These are phyloP conservation scores for Chrysanthemum lavandulifolium DNA, from an alignment of 129 eudicot species.

Conservation along the genomic window DNA sequence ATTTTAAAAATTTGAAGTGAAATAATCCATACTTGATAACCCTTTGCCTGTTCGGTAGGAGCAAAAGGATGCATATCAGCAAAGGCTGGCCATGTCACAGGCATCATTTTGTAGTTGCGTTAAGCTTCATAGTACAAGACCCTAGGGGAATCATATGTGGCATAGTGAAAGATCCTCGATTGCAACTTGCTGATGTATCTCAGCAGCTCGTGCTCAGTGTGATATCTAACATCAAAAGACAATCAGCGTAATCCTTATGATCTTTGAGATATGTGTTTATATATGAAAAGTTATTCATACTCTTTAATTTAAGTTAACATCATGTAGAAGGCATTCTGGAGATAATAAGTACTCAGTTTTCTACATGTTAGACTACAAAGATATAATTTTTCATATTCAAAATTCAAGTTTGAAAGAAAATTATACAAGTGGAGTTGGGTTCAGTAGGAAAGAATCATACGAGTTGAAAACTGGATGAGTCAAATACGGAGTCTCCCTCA, in stretches of 20 bases:
- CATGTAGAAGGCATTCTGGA: neutral
- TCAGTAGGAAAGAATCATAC: conserved; percentile 40
- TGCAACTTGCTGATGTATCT: conserved; percentile 83
- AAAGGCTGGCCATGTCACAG: conserved; percentile 91
- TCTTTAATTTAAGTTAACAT: neutral
- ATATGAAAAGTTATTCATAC: neutral
- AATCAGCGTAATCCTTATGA: conserved; percentile 10
- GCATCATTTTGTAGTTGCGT: conserved; percentile 99
- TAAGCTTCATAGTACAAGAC: conserved; percentile 97
- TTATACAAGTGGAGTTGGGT: neutral
- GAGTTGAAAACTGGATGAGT: conserved; percentile 81
- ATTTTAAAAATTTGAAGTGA: neutral
- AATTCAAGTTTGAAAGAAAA: neutral
- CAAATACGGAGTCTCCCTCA: conserved; percentile 72
- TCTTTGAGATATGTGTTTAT: neutral
- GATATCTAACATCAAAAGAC: conserved; percentile 42
- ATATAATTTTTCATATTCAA: conserved; percentile 4
- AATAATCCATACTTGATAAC: conserved; percentile 59
- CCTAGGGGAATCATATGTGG: conserved; percentile 99
- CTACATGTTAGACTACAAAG: neutral
- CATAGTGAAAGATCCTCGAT: conserved; percentile 86
- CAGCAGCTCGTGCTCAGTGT: conserved; percentile 96
- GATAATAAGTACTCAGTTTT: neutral
- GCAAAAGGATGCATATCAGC: conserved; percentile 92
- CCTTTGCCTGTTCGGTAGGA: conserved; percentile 78